A percentile compares a stretch with the other conserved stretches of the same genome.
These are phyloP conservation scores for Mortierella sp. DNA, from an alignment of 371 early-diverging fungal species.

Conservation along the genomic window DNA sequence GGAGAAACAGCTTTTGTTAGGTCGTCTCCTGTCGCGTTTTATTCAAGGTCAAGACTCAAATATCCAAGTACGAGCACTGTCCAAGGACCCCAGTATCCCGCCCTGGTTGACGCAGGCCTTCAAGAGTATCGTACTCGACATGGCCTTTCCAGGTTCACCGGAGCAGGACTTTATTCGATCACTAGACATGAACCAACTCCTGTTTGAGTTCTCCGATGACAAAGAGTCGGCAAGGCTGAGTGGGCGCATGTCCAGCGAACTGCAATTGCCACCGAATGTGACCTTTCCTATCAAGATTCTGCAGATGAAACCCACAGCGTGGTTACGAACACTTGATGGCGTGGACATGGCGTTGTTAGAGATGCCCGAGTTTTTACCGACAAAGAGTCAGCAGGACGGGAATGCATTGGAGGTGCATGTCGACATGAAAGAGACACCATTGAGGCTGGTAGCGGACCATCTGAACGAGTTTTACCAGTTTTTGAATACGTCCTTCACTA, in stretches of 20 bases:
- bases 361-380: constrained; percentile 30
- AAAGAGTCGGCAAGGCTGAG: constrained; percentile 28
- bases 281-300: constrained; percentile 53
- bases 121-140: constrained; percentile 38
- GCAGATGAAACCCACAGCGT: constrained; percentile 42
- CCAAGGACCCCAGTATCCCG: constrained; percentile 34
- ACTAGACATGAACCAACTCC: constrained; percentile 37
- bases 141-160: constrained; percentile 53
- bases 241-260: constrained; percentile 36
- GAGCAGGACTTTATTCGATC: constrained; percentile 45
- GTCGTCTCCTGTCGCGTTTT: constrained; percentile 42
- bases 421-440: constrained; percentile 1
- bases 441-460: constrained; percentile 22
- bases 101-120: constrained; percentile 40
- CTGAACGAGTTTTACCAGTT: constrained; percentile 37
- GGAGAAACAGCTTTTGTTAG: constrained; percentile 45
- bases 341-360: constrained; percentile 31
- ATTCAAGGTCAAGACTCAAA: constrained; percentile 48
- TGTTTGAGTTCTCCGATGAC: constrained; percentile 36
- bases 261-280: constrained; percentile 51
- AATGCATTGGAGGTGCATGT: constrained; percentile 35
- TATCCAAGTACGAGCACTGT: constrained; percentile 47
- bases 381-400: constrained; percentile 43
- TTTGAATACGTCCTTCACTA: constrained; percentile 40
- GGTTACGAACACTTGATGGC: constrained; percentile 23